These are phyloP conservation scores for Peronospora destructor DNA, from an alignment of 352 stramenopile species.

Conservation along the genomic window DNA sequence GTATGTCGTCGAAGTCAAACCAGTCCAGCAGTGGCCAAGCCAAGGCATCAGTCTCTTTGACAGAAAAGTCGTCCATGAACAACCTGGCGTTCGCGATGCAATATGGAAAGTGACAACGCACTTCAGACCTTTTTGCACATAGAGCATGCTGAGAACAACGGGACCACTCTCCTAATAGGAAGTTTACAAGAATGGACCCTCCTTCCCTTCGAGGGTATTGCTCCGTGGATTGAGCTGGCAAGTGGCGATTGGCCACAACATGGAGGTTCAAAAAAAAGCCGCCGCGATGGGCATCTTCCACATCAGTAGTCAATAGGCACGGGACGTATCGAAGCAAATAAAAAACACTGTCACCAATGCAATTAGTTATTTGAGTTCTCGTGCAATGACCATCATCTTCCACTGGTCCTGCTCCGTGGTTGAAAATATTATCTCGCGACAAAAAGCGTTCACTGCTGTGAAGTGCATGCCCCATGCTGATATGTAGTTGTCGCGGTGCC, in stretches of 20 bases:
- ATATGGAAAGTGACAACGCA: neutral
- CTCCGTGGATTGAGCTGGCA: neutral
- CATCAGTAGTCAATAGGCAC: conserved; percentile 2
- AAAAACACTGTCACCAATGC: no score
- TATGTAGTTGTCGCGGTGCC: no score
- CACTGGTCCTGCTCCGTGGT: no score
- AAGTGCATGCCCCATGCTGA: no score
- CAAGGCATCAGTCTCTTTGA: conserved; percentile 34
- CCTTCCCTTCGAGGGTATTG: no score
- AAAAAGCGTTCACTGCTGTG: no score
- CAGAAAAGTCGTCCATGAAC: conserved; percentile 51
- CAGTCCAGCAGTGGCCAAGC: conserved; percentile 34
- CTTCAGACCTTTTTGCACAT: no score
- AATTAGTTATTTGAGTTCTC: conserved; percentile 93
- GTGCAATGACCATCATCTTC: no score
- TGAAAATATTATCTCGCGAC: no score
- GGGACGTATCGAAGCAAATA: conserved; percentile 87
- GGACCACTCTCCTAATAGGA: no score
- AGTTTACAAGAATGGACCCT: no score
- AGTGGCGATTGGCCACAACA: neutral
- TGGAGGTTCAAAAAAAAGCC: conserved; percentile 3
- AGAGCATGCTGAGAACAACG: no score
- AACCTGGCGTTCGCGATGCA: neutral
- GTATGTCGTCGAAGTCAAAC: conserved; percentile 25
- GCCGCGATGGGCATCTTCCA: conserved; percentile 6